Conservation (phyloP, 164 flowering plant genomes). For the Magnolia sinica region DNA sequence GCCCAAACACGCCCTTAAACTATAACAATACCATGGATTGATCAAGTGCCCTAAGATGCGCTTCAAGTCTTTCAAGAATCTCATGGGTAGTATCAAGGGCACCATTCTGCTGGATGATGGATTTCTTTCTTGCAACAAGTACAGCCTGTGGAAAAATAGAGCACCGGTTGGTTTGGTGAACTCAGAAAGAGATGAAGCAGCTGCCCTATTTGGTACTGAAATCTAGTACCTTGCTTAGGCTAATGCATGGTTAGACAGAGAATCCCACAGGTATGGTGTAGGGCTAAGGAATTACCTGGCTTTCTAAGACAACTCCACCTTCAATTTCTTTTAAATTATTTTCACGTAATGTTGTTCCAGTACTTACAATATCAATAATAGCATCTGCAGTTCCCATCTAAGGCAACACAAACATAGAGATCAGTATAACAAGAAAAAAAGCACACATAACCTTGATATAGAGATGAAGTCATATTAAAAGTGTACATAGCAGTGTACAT, state of each 20-base stretch:
- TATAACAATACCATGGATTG: conserved; percentile 68
- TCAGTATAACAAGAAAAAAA: conserved; percentile 1
- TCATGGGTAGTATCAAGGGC: conserved; percentile 72
- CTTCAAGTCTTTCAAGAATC: conserved; percentile 94
- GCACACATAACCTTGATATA: neutral
- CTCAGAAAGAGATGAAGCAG: neutral
- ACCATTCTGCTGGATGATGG: conserved; percentile 62
- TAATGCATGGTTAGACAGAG: neutral
- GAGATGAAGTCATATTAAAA: neutral
- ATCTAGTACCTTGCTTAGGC: neutral
- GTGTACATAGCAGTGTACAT: neutral
- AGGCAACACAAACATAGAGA: conserved; percentile 9
- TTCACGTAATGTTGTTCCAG: conserved; percentile 88
- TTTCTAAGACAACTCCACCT: conserved; percentile 83
- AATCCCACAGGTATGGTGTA: neutral
- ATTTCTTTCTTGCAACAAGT: conserved; percentile 80
- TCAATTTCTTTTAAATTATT: conserved; percentile 94
- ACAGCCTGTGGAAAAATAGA: conserved; percentile 56
- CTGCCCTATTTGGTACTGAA: neutral
- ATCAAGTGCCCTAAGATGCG: conserved; percentile 77
- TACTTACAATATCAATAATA: conserved; percentile 94
- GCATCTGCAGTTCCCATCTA: conserved; percentile 99
- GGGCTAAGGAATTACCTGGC: conserved; percentile 58
- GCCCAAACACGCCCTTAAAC: too few relatives aligned
- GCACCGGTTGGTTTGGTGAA: too few relatives aligned